Conservation (phyloP, 768 basidiomycete species). For the Amanita polypyramis region DNA sequence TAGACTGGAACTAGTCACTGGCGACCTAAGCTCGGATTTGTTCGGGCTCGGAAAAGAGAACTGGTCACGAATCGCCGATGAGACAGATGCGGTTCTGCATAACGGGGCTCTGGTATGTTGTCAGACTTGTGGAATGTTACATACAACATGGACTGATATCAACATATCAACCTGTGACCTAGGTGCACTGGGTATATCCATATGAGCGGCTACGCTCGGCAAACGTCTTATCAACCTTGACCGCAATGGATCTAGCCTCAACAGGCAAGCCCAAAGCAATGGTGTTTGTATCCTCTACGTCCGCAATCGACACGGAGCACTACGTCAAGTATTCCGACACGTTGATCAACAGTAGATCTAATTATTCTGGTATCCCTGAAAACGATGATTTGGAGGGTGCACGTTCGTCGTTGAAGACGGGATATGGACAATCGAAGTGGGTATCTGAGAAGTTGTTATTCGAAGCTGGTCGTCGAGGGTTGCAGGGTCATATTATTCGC, state of each 20-base stretch:
- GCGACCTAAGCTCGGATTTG: slow-evolving; percentile 66
- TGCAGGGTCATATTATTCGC: slow-evolving; percentile 78
- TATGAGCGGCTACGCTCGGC: slow-evolving; percentile 87
- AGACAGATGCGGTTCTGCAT: slow-evolving; percentile 81
- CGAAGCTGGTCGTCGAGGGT: slow-evolving; percentile 81
- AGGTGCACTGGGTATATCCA: slow-evolving; percentile 99
- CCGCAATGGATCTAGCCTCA: slow-evolving; percentile 70
- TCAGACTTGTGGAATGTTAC: neutral
- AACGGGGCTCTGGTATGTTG: slow-evolving; percentile 87
- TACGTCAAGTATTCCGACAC: slow-evolving; percentile 84
- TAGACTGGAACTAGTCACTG: slow-evolving; percentile 68
- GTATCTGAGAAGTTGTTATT: slow-evolving; percentile 92
- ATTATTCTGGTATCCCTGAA: slow-evolving; percentile 70
- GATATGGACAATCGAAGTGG: slow-evolving; percentile 98
- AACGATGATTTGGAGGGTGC: slow-evolving; percentile 85
- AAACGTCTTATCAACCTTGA: slow-evolving; percentile 89
- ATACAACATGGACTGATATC: neutral
- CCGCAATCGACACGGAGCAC: slow-evolving; percentile 85
- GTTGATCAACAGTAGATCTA: slow-evolving; percentile 27
- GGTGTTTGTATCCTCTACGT: slow-evolving; percentile 92
- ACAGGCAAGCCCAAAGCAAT: slow-evolving; percentile 65
- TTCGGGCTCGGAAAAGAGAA: slow-evolving; percentile 59
- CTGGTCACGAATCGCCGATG: slow-evolving; percentile 60
- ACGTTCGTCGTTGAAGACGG: slow-evolving; percentile 62
- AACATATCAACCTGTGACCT: slow-evolving; percentile 2